phyloP scores from a whole-genome alignment of 2,329 filamentous ascomycete species.

The Penicillium crustosum region DNA sequence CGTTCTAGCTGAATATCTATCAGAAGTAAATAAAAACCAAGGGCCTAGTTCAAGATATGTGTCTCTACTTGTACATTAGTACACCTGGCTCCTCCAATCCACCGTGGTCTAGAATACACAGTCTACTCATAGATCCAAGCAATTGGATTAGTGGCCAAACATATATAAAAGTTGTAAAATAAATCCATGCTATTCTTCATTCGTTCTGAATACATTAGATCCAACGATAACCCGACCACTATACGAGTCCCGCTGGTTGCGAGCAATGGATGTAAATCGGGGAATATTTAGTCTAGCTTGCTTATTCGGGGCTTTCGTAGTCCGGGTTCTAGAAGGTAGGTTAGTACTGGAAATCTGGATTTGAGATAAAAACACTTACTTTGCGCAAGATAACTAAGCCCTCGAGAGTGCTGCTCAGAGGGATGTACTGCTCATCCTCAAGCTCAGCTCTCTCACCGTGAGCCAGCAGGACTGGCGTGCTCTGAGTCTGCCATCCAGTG shows the following conservation, averaged over 20 bases:
- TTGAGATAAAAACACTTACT: constrained; percentile 56
- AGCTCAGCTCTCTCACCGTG: constrained; percentile 94
- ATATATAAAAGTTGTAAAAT: constrained; percentile 19
- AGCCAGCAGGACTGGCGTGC: constrained; percentile 92
- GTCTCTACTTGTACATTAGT: neutral
- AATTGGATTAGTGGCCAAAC: constrained; percentile 2
- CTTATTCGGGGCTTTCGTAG: constrained; percentile 44
- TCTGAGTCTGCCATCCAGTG: constrained; percentile 99
- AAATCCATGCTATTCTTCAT: constrained; percentile 34
- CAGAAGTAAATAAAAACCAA: neutral
- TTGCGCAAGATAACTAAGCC: constrained; percentile 95
- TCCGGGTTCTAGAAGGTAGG: constrained; percentile 44
- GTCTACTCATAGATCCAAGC: constrained; percentile 13
- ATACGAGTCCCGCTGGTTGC: constrained; percentile 19
- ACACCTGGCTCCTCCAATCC: neutral
- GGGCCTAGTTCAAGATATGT: neutral
- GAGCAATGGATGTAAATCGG: constrained; percentile 19
- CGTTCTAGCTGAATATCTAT: neutral
- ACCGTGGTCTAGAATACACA: neutral
- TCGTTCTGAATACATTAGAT: constrained; percentile 40
- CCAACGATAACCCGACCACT: constrained; percentile 29
- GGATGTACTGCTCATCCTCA: constrained; percentile 96
- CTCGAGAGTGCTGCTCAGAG: constrained; percentile 85
- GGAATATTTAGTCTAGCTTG: constrained; percentile 24
- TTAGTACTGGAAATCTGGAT: constrained; percentile 24